Percentiles rank a stretch among this genome's conserved stretches.
Conservation (phyloP, 176 grass and related monocot genomes). For the Carex scoparia region DNA sequence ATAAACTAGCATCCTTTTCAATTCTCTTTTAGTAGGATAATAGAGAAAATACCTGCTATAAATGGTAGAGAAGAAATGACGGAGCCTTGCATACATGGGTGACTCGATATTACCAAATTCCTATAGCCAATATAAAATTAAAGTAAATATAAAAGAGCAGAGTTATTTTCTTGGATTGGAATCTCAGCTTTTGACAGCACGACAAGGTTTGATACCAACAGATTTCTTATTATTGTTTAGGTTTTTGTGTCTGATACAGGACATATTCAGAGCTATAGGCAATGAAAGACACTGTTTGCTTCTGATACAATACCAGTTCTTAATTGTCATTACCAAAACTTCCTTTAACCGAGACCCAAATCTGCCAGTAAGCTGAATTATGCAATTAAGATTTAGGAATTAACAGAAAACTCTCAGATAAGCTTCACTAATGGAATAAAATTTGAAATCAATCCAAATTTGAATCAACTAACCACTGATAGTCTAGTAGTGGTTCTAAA, state of each 20-base stretch:
- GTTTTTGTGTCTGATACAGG: background rate
- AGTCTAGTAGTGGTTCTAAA: background rate
- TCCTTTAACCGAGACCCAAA: background rate
- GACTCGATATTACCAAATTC: conserved; percentile 97
- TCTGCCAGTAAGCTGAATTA: background rate
- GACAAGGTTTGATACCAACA: background rate
- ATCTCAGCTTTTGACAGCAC: background rate
- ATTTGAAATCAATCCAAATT: background rate
- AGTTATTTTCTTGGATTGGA: background rate
- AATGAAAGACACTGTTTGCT: background rate
- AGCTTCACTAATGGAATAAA: background rate
- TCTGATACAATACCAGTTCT: background rate
- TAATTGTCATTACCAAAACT: background rate
- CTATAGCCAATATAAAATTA: conserved; percentile 33
- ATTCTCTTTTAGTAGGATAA: background rate
- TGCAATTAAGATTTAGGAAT: background rate
- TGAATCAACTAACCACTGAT: background rate
- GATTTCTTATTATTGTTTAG: background rate
- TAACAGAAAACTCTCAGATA: background rate
- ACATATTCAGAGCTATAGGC: background rate
- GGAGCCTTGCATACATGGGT: conserved; percentile 87
- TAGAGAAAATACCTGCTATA: conserved; percentile 52
- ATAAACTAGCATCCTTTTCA: background rate
- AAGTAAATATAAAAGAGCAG: background rate
- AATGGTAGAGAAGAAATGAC: conserved; percentile 83